Evolutionary conservation across 331 rosid species (phyloP), one percentile per base, ranked within the genome.

Genomic region (Telfairia occidentalis): DNA sequence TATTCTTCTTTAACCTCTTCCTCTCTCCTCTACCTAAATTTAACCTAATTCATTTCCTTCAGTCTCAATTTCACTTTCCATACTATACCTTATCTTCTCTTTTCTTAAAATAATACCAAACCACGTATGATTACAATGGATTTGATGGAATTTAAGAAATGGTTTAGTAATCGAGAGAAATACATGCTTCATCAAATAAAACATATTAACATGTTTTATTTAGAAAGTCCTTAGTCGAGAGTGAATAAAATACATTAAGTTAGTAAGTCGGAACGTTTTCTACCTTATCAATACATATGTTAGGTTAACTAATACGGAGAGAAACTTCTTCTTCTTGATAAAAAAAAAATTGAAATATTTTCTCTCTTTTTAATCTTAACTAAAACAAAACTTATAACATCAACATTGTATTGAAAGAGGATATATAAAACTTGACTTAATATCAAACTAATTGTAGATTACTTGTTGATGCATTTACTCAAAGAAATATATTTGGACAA

Each of bases 1-100:
- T 85, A 81, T 42, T 24, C 26, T n/a, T 29, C 38, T 19, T 78
- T 70, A 74, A 71, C 77, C 85, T 77, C 78, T 28, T 29, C 26
- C 66, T 15, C 26, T 53, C 11, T 21, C 29, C 3, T 21, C 9
- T 50, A 21, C 2, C 66, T 29, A 59, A 59, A 4, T 28, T 59
- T 28, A 46, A 61, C 82, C 88, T 52, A 38, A 50, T 50, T 19
- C 74, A 78, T 63, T 15, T 76, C 29, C 67, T 38, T 23, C 5
- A 5, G 26, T 57, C n/a, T 57, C 35, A 0, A 12, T 0, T 57
- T 57, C 18, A 57, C 35, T n/a, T n/a, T n/a, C n/a, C n/a, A n/a
- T n/a, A n/a, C n/a, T n/a, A n/a, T n/a, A n/a, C n/a, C n/a, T n/a
- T n/a, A n/a, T n/a, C n/a, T n/a, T n/a, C n/a, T n/a, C n/a, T n/a